Evolutionary conservation across 148 eudicot genomes (phyloP), one percentile per base, ranked within the genome.

Genomic region (Selenicereus undatus): DNA sequence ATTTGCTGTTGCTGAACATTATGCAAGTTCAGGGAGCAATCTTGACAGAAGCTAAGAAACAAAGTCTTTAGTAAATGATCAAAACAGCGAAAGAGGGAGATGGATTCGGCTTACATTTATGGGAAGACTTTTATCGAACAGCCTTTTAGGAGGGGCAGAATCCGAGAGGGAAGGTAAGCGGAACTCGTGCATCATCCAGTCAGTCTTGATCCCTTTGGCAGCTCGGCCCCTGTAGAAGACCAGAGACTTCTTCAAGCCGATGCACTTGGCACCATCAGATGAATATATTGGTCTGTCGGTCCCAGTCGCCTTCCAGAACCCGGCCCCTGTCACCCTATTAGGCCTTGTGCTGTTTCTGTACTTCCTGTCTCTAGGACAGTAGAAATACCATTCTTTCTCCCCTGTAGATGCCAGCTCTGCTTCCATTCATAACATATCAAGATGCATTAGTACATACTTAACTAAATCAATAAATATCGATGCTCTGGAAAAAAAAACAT

Each of bases 181-280:
- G 68, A 93, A 95, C 95, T 95, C 99, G 42, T 95, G 99, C 99
- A 95, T 95, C 99, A 95, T 95, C 99, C 99, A 95, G 75, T 93
- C 97, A 65, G 99, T 95, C 68, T 95, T 95, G 66, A 80, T 81
- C 17, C 99, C 99, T 86, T 92, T 93, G 32, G 97, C 97, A 42
- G 99, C 99, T 84, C 97, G 89, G 2, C 99, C 99, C 83, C 88
- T 89, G 87, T 95, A 95, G 89, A 93, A 95, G 62, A 95, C 99
- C 16, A 95, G 91, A 18, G 99, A 95, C 73, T 95, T 95, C 88
- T 95, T 95, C 88, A 95, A 84, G 24, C 99, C 99, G 3, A 95
- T 95, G 80, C 97, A 95, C 77, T 90, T 91, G 4, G 86, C 83
- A 13, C 89, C 87, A 20, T 92, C 91, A 0, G 97, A 90, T 2